Conservation (phyloP, 805 yeast species). For the Kazachstania taianensis region DNA sequence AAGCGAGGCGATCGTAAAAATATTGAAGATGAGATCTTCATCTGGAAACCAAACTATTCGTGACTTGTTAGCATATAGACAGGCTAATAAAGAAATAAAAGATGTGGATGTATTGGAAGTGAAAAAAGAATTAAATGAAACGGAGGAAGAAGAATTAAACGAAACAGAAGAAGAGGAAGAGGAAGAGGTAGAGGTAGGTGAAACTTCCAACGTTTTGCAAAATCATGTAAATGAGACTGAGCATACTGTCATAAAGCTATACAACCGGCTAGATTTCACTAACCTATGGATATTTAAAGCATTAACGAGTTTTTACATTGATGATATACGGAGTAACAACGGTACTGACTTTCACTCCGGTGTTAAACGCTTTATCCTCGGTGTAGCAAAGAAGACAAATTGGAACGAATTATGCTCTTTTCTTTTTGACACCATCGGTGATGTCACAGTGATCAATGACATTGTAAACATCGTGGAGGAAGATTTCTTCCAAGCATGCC, state of each 20-base stretch:
- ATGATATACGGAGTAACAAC: constrained; percentile 3
- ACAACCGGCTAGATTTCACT: constrained; percentile 16
- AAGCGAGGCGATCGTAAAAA: constrained; percentile 7
- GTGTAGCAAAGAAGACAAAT: constrained; percentile 14
- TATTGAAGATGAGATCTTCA: too few relatives aligned
- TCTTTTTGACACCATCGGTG: constrained; percentile 18
- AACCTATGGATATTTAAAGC: constrained; percentile 27
- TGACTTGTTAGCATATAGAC: constrained; percentile 10
- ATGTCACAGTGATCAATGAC: constrained; percentile 6
- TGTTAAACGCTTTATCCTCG: constrained; percentile 14
- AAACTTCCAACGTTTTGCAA: too few relatives aligned
- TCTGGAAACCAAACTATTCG: constrained; percentile 5
- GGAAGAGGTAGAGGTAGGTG: neutral
- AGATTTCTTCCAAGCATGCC: constrained; percentile 17
- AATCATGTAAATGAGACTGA: neutral
- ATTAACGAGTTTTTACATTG: constrained; percentile 14
- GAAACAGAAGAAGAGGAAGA: constrained; percentile 6
- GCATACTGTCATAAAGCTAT: too few relatives aligned
- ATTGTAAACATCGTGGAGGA: constrained; percentile 18
- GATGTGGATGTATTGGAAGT: neutral
- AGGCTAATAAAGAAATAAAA: constrained; percentile 5
- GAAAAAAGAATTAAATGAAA: too few relatives aligned
- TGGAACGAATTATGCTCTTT: constrained; percentile 21
- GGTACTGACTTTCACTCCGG: neutral
- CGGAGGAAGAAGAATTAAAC: neutral